Evolutionary conservation across 495 filamentous ascomycete species (phyloP).

Genomic region (Penicillium tannophilum): DNA sequence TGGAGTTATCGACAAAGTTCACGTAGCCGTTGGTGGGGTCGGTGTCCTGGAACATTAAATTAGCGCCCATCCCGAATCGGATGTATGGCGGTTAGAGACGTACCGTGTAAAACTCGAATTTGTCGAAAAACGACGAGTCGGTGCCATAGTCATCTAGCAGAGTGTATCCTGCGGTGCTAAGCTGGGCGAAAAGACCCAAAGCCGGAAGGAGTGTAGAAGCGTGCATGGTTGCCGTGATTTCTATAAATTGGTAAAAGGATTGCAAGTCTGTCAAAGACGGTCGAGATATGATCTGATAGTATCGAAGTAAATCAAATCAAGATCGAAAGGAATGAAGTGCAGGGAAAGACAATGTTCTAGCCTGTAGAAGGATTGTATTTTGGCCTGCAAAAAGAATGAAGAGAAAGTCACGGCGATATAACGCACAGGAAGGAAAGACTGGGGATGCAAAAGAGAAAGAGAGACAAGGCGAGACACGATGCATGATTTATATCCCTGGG

Average conservation of each 20-base stretch:
- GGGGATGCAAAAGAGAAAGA: slow-evolving; percentile 5
- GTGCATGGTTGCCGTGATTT: slow-evolving; percentile 37
- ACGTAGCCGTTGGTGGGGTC: slow-evolving; percentile 77
- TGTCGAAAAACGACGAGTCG: slow-evolving; percentile 53
- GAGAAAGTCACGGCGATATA: slow-evolving; percentile 9
- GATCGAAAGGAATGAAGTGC: slow-evolving; percentile 5
- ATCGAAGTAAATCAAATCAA: slow-evolving; percentile 6
- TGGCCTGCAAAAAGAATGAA: slow-evolving; percentile 18
- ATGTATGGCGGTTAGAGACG: neutral
- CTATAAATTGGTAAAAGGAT: slow-evolving; percentile 6
- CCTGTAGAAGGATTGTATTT: slow-evolving; percentile 15
- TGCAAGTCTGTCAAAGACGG: slow-evolving; percentile 26
- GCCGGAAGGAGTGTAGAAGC: slow-evolving; percentile 42
- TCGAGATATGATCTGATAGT: neutral
- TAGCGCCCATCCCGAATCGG: neutral
- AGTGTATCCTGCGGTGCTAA: slow-evolving; percentile 50
- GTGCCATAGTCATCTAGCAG: slow-evolving; percentile 49
- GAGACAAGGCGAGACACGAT: slow-evolving; percentile 6
- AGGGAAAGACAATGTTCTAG: slow-evolving; percentile 15
- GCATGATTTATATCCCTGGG: slow-evolving; percentile 10
- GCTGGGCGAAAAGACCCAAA: slow-evolving; percentile 42
- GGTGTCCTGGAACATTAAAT: slow-evolving; percentile 20
- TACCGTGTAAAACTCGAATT: slow-evolving; percentile 54
- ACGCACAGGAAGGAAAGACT: slow-evolving; percentile 22
- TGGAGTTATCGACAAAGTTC: slow-evolving; percentile 54